Base-by-base conservation (phyloP, 441 rosid genomes). In the Croton laevigatus region DNA sequence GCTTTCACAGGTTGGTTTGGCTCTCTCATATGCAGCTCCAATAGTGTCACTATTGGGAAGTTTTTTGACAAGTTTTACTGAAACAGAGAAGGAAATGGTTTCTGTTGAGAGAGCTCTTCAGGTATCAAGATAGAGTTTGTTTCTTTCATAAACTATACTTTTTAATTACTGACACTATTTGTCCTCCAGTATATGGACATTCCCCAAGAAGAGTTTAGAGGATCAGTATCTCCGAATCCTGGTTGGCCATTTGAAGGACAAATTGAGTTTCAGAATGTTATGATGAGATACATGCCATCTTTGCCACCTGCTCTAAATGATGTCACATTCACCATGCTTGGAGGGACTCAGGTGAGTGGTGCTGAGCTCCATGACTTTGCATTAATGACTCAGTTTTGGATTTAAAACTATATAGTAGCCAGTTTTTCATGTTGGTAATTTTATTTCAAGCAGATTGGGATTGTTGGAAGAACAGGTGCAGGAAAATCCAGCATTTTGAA, bases 21-120 rank as follows among this genome's bases (percentile, higher is more conserved):
- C 97, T 17, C 95, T 95, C 69, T 91, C 98, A 42, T 95, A 91
- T 80, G 92, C 97, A 72, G 86, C 99, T 78, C 98, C 98, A 52
- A 63, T 88, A 42, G 98, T 95, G 78, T 93, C 99, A 68, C 71
- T 85, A 66, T 75, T 95, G 66, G 98, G 99, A 76, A 91, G 82
- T 77, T 95, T 95, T 75, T 84, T 95, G 71, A 83, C 99, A 69
- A 95, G 97, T 81, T 91, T 95, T 75, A 87, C 98, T 20, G 99
- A 95, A 85, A 93, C 98, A 36, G 98, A 95, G 79, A 95, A 93
- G 74, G 99, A 95, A 83, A 89, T 95, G 96, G 98, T 95, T 73
- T 86, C 98, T 55, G 71, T 95, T 70, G 98, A 95, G 87, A 93
- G 98, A 81, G 89, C 82, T 77, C 88, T 89, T 71, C 89, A 95